Conservation (phyloP, 2,329 filamentous ascomycete species). For the Cercospora zeae-maydis region DNA sequence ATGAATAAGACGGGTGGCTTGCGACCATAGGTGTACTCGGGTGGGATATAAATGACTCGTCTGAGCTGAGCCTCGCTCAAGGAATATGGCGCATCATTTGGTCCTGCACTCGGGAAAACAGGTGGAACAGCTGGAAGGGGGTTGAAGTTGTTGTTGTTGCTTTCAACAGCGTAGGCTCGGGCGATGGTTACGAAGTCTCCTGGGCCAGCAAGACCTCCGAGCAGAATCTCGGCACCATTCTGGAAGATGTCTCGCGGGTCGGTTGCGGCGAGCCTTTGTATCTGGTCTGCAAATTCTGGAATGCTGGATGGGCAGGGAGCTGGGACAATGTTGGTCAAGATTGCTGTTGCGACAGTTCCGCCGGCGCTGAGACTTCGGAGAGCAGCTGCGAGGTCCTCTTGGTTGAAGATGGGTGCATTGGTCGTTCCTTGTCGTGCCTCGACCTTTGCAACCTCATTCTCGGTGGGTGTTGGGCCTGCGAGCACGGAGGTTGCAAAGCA, state of each 20-base stretch:
- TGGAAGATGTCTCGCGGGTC: slow-evolving; percentile 25
- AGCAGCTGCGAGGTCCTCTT: slow-evolving; percentile 20
- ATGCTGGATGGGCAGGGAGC: slow-evolving; percentile 24
- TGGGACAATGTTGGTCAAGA: slow-evolving; percentile 27
- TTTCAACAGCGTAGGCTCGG: slow-evolving; percentile 22
- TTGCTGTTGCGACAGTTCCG: slow-evolving; percentile 20
- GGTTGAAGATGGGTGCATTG: slow-evolving; percentile 16
- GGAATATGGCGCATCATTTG: slow-evolving; percentile 49
- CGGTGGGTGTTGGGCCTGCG: slow-evolving; percentile 20
- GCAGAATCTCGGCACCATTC: slow-evolving; percentile 22
- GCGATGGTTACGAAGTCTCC: slow-evolving; percentile 22
- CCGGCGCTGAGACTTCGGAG: slow-evolving; percentile 17
- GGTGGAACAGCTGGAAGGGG: slow-evolving; percentile 17
- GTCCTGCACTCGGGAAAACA: slow-evolving; percentile 40
- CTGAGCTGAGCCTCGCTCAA: slow-evolving; percentile 48
- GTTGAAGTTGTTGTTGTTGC: slow-evolving; percentile 31
- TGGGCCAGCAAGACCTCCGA: slow-evolving; percentile 21
- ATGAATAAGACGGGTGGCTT: slow-evolving; percentile 49
- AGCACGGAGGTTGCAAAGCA: slow-evolving; percentile 15
- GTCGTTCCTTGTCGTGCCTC: slow-evolving; percentile 15
- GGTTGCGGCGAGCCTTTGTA: slow-evolving; percentile 19
- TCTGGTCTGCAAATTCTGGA: slow-evolving; percentile 17
- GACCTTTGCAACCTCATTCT: slow-evolving; percentile 10
- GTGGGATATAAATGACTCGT: slow-evolving; percentile 51
- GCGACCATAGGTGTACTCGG: slow-evolving; percentile 46